Evolutionary conservation across 2,329 filamentous ascomycete species (phyloP), one percentile per base, ranked within the genome.

Genomic region (Ampelomyces quisqualis): DNA sequence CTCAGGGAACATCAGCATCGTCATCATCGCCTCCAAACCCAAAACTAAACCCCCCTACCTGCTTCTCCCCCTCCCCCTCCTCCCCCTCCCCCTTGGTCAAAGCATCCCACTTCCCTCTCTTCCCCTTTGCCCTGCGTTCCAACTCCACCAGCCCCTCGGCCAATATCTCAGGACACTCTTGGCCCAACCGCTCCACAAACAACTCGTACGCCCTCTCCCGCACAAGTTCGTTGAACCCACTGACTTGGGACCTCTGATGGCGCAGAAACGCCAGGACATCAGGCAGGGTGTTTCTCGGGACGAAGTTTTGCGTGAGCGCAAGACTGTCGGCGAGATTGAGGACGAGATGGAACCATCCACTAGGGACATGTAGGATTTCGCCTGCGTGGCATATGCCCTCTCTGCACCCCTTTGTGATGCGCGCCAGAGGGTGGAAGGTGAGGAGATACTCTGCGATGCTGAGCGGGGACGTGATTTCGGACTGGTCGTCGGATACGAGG

Each of bases 401-500:
- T 20, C 86, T 70, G 58, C 90, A 96, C 8, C 86, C 88, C 0
- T 84, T 80, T 2, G 84, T 82, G 37, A 73, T 75, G 36, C 91
- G 80, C 7, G 91, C 93, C 60, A 90, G 86, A 2, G 79, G 79
- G 62, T 97, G 93, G 68, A 96, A 97, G 19, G 85, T 84, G 10
- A 97, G 77, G 6, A 97, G 78, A 86, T 93, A 97, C 70, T 97
- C 91, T n/a, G 90, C 89, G 55, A 97, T 96, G 69, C 88, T 95
- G 8, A 97, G 78, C 1, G 91, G 93, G 38, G 86, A 90, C 0
- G 91, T 97, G 35, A 97, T 90, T 69, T 97, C 91, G 62, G 88
- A 90, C 62, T 88, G 86, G 62, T 97, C 93, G 26, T 83, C 77
- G 4, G 88, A 94, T 28, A 96, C 88, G 57, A 86, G 95, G 24